A percentile compares a stretch with the other conserved stretches of the same genome.
Conservation (phyloP, 2,329 filamentous ascomycete species). For the Verticillium tricorpus region DNA sequence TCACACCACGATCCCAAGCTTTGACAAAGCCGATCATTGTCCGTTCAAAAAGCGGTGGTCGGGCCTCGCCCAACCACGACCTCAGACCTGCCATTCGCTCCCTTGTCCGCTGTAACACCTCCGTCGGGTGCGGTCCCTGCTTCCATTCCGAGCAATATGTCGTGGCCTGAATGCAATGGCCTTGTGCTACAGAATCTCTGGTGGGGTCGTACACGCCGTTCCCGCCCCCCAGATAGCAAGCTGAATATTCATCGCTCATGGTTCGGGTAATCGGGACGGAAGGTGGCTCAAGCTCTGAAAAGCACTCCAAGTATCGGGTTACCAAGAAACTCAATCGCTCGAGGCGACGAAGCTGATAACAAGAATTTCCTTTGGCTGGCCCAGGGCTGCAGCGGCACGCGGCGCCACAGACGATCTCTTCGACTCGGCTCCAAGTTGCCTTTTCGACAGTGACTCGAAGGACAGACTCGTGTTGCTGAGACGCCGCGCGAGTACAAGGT, state of each 20-base stretch:
- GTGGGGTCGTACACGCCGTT: not conserved
- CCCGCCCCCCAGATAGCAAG: too few relatives aligned
- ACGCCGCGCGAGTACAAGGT: not conserved
- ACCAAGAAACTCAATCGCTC: too few relatives aligned
- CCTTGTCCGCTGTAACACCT: not conserved
- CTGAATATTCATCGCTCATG: not conserved
- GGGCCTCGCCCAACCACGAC: not conserved
- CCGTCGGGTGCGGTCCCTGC: not conserved
- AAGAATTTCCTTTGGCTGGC: too few relatives aligned
- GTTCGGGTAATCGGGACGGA: not conserved
- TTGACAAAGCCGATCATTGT: too few relatives aligned
- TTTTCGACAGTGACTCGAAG: not conserved
- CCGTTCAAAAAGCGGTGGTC: not conserved
- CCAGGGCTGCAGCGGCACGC: not conserved
- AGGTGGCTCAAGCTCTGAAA: too few relatives aligned
- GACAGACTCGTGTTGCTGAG: not conserved
- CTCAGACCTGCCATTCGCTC: not conserved
- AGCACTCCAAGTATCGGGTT: not conserved
- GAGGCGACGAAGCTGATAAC: not conserved
- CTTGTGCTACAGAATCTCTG: not conserved
- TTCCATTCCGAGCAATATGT: not conserved
- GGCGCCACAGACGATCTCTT: not conserved
- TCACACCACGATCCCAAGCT: too few relatives aligned
- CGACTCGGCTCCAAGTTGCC: not conserved
- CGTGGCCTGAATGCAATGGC: not conserved